Conservation (phyloP, 306 rosid genomes). For the Herpetospermum pedunculosum region DNA sequence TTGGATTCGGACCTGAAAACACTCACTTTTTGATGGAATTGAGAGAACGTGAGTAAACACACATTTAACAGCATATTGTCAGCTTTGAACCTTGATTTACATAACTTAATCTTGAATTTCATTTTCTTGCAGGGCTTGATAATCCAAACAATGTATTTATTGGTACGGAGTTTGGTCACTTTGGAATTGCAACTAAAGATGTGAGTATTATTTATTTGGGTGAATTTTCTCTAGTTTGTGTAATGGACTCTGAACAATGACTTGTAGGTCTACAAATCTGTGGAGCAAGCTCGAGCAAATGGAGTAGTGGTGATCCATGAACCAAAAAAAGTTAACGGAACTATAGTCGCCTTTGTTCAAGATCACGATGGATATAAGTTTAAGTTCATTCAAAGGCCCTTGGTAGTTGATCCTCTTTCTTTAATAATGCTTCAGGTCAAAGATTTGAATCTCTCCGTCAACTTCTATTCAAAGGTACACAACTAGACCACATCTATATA, state of each 20-base stretch:
- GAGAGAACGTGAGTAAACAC: not conserved
- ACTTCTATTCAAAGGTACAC: not conserved
- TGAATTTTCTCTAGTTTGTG: too few species aligned
- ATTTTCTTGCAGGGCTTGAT: not conserved
- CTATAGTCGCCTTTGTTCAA: not conserved
- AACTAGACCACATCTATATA: too few species aligned
- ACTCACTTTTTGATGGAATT: not conserved
- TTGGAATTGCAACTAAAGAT: not conserved
- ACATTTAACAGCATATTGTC: not conserved
- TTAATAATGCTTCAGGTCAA: not conserved
- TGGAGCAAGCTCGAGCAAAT: not conserved
- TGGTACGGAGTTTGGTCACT: conserved; percentile 1
- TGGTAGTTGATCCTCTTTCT: not conserved
- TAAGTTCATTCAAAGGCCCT: not conserved
- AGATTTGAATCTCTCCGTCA: not conserved
- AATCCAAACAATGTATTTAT: not conserved
- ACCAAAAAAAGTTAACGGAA: not conserved
- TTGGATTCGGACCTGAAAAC: not conserved
- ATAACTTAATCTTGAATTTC: not conserved
- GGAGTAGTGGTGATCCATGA: not conserved
- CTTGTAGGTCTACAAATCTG: not conserved
- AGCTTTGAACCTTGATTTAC: too few species aligned
- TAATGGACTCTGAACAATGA: too few species aligned
- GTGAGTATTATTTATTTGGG: not conserved
- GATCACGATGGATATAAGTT: not conserved